Evolutionary conservation across 768 basidiomycete species (phyloP), one percentile per base, ranked within the genome.

Genomic region (Russula brevipes): DNA sequence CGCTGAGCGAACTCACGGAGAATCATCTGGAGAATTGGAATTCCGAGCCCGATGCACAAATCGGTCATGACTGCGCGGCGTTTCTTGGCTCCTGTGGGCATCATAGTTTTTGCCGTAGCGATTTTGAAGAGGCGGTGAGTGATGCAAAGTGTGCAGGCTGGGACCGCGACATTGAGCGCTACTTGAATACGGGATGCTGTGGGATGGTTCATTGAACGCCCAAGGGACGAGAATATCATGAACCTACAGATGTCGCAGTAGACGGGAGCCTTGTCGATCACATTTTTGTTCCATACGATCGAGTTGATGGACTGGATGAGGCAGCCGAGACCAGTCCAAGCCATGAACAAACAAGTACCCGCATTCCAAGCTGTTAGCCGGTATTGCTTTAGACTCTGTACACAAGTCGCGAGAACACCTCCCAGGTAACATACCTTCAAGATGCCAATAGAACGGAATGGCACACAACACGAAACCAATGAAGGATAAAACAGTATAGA

Each of bases 321-420:
- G 71, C 84, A 85, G 24, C 76, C 76, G 7, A 82, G 59, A 1
- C 79, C 82, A 14, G 79, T 78, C 90, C 89, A 92, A 45, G 77
- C 62, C 76, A 92, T 91, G 76, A 82, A 86, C 46, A 84, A 74
- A 64, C 89, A 84, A 14, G 89, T 90, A 35, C 87, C 88, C 12
- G 83, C 79, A 70, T 89, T 87, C 82, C 83, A 84, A 33, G 85
- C 85, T 78, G 41, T 14, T 24, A 9, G 31, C n/a, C 5, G 24
- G 33, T 19, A n/a, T 2, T 35, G 12, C 17, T 1, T 57, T 57
- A 44, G 24, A 16, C 45, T 8, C 6, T 1, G 17, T 31, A 14
- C 39, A 31, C 16, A 1, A 16, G 44, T 24, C 16, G 2, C n/a
- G 6, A 10, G 7, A 2, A 12, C 17, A 17, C 2, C 14, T 31